Percentiles rank a stretch among this genome's conserved stretches.
Conservation (phyloP, 1,139 yeast genomes). For the Yamadazyma blattariae region DNA sequence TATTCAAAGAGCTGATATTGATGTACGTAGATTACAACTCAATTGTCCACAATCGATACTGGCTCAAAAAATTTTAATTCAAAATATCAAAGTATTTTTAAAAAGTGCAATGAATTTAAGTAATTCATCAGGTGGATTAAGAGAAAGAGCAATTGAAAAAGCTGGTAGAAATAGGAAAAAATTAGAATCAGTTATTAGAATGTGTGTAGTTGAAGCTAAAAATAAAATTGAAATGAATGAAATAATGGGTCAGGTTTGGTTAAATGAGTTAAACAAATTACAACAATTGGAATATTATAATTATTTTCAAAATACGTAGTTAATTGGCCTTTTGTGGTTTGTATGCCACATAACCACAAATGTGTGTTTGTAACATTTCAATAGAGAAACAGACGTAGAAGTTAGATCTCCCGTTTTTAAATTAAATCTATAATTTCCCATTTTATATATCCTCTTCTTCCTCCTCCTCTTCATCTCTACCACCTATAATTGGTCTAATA, state of each 20-base stretch:
- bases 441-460: conserved; percentile 6
- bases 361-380: no score
- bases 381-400: no score
- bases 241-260: conserved; percentile 21
- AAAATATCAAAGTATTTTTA: conserved; percentile 40
- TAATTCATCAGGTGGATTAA: conserved; percentile 46
- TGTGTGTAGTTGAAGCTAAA: conserved; percentile 46
- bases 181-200: conserved; percentile 43
- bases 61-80: conserved; percentile 26
- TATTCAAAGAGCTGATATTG: conserved; percentile 53
- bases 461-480: conserved; percentile 21
- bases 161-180: conserved; percentile 38
- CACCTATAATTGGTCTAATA: conserved; percentile 68
- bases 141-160: conserved; percentile 47
- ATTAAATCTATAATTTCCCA: not conserved
- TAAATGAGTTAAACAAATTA: conserved; percentile 23
- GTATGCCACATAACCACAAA: no score
- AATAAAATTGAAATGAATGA: conserved; percentile 6
- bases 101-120: conserved; percentile 49
- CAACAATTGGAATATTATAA: conserved; percentile 29
- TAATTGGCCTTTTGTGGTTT: no score
- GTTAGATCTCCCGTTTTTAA: no score
- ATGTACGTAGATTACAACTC: conserved; percentile 45
- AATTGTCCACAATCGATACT: conserved; percentile 27
- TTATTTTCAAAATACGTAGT: no score